These are phyloP conservation scores for Chaetomium fimeti DNA, from an alignment of 495 filamentous ascomycete genomes.

Conservation along the genomic window DNA sequence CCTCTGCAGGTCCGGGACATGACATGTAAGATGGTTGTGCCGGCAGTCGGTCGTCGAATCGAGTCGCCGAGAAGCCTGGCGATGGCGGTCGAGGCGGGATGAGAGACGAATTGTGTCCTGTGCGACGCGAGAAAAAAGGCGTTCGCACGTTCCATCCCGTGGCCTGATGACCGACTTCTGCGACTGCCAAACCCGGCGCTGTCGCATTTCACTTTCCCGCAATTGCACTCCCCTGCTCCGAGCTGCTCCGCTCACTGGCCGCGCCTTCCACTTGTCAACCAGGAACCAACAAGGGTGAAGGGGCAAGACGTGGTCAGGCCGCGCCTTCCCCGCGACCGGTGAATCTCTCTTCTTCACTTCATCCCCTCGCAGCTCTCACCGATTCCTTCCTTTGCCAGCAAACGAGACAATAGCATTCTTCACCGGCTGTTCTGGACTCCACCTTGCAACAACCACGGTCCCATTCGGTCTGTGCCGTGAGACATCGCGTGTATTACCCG, in stretches of 20 bases:
- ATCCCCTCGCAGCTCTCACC: slow-evolving; percentile 34
- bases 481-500: slow-evolving; percentile 26
- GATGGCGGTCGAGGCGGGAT: not conserved
- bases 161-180: not conserved
- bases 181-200: slow-evolving; percentile 2
- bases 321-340: slow-evolving; percentile 38
- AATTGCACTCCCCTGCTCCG: slow-evolving; percentile 8
- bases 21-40: not conserved
- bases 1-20: no score
- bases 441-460: slow-evolving; percentile 23
- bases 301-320: slow-evolving; percentile 25
- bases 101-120: not conserved
- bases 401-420: slow-evolving; percentile 30
- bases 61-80: not conserved
- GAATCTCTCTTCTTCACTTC: slow-evolving; percentile 35
- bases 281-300: slow-evolving; percentile 15
- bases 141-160: slow-evolving; percentile 9
- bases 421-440: slow-evolving; percentile 32
- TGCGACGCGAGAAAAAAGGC: not conserved
- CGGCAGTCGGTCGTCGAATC: not conserved
- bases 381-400: slow-evolving; percentile 31
- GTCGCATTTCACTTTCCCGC: slow-evolving; percentile 21
- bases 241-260: slow-evolving; percentile 9
- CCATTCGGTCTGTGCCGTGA: slow-evolving; percentile 29
- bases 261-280: slow-evolving; percentile 21